Evolutionary conservation across 352 stramenopile species (phyloP).

Genomic region (Pythium phragmitis): DNA sequence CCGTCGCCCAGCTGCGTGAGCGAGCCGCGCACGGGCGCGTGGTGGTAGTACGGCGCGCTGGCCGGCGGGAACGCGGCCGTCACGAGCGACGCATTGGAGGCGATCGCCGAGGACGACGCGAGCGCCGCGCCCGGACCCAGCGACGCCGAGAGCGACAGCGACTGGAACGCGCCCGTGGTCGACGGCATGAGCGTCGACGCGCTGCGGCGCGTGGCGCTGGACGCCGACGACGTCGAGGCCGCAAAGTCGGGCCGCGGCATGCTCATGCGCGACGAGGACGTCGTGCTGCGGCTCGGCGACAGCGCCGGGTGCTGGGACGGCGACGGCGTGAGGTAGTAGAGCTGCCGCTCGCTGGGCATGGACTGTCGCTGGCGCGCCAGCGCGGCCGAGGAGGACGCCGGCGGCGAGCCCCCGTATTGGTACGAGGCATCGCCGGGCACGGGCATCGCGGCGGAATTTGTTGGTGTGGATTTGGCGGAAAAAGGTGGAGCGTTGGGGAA

Average conservation of each 20-base stretch:
- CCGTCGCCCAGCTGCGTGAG: slow-evolving; percentile 22
- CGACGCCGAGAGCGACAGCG: slow-evolving; percentile 24
- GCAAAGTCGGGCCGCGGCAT: slow-evolving; percentile 17
- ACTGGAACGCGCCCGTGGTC: slow-evolving; percentile 11
- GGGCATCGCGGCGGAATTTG: background rate
- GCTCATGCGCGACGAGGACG: background rate
- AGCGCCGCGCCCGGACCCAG: slow-evolving; percentile 9
- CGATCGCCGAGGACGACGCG: slow-evolving; percentile 18
- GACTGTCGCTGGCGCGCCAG: slow-evolving; percentile 14
- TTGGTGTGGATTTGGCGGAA: background rate
- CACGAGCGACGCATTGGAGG: slow-evolving; percentile 26
- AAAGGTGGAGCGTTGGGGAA: too few relatives aligned
- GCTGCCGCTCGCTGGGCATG: slow-evolving; percentile 18
- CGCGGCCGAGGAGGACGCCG: background rate
- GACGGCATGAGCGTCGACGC: slow-evolving; percentile 4
- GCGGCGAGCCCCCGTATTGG: background rate
- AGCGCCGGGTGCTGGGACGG: slow-evolving; percentile 2
- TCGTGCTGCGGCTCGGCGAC: background rate
- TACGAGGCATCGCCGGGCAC: slow-evolving; percentile 11
- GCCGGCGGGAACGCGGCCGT: slow-evolving; percentile 30
- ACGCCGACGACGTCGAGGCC: slow-evolving; percentile 10
- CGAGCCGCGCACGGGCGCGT: slow-evolving; percentile 25
- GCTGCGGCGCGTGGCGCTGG: slow-evolving; percentile 3
- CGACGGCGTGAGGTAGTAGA: slow-evolving; percentile 13
- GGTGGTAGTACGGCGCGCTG: slow-evolving; percentile 26